Conservation (phyloP, 306 rosid genomes). For the Alnus glutinosa region DNA sequence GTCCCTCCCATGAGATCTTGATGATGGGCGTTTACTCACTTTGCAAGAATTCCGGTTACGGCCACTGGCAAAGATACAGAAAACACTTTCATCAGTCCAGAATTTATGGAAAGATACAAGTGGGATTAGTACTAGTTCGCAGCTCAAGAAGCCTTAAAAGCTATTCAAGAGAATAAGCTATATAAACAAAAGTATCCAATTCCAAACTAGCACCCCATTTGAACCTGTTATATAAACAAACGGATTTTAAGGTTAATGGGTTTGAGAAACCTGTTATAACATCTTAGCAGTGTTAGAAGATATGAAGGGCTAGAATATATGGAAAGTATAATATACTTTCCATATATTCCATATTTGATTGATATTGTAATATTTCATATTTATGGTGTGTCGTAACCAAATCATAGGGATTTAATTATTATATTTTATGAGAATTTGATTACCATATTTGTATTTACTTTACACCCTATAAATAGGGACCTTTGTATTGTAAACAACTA, state of each 20-base stretch:
- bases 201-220: not conserved
- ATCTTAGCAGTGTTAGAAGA: not conserved
- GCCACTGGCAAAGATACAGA: constrained; percentile 54
- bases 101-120: not conserved
- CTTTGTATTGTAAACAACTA: too few relatives aligned
- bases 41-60: constrained; percentile 54
- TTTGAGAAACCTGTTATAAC: not conserved
- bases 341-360: too few relatives aligned
- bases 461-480: too few relatives aligned
- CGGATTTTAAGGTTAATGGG: not conserved
- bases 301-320: too few relatives aligned
- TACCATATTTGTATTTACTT: too few relatives aligned
- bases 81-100: constrained; percentile 13
- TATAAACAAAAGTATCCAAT: not conserved
- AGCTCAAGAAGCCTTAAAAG: not conserved
- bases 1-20: constrained; percentile 50
- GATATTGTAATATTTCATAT: too few relatives aligned
- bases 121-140: not conserved
- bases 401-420: too few relatives aligned
- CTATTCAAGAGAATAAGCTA: not conserved
- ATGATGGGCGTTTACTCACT: constrained; percentile 67
- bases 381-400: too few relatives aligned
- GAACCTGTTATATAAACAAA: not conserved
- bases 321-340: too few relatives aligned
- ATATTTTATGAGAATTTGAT: too few relatives aligned